Percentiles rank a stretch among this genome's conserved stretches.
Evolutionary conservation across 345 rosid species (phyloP).

Genomic region (Rhizophora apiculata): DNA sequence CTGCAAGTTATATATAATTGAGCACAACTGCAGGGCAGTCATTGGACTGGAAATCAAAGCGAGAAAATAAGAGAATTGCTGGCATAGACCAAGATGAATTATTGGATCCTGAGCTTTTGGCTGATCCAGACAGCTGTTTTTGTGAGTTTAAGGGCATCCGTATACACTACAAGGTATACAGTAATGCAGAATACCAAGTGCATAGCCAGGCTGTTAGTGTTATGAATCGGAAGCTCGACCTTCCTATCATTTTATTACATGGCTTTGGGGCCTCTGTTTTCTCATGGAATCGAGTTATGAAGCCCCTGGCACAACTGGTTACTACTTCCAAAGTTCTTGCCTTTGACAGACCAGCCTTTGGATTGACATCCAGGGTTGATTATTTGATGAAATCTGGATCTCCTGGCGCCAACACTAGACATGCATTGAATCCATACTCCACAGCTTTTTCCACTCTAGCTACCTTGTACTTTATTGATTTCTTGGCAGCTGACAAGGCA

Average conservation of each 20-base stretch:
- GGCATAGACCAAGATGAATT: constrained; percentile 71
- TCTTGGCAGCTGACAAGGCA: constrained; percentile 65
- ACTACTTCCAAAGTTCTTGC: constrained; percentile 71
- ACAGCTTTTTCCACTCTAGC: constrained; percentile 77
- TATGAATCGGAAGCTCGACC: constrained; percentile 23
- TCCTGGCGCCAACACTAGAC: constrained; percentile 24
- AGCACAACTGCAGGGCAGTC: too few species aligned
- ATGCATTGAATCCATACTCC: constrained; percentile 71
- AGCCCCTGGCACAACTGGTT: constrained; percentile 50
- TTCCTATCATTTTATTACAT: constrained; percentile 74
- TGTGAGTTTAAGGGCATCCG: constrained; percentile 81
- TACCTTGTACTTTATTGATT: constrained; percentile 65
- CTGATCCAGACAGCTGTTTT: constrained; percentile 85
- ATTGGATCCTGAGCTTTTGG: constrained; percentile 56
- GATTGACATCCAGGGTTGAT: constrained; percentile 69
- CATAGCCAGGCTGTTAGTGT: constrained; percentile 14
- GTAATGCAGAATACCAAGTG: constrained; percentile 33
- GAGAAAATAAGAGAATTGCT: constrained; percentile 40
- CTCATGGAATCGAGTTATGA: constrained; percentile 79
- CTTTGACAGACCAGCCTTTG: constrained; percentile 90
- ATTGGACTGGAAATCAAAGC: constrained; percentile 31
- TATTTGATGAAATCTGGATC: constrained; percentile 18
- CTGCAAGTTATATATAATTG: too few species aligned
- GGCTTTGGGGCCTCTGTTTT: constrained; percentile 94
- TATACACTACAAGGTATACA: constrained; percentile 67